phyloP scores from a whole-genome alignment of 257 asterid genomes.

The Nicotiana otophora region DNA sequence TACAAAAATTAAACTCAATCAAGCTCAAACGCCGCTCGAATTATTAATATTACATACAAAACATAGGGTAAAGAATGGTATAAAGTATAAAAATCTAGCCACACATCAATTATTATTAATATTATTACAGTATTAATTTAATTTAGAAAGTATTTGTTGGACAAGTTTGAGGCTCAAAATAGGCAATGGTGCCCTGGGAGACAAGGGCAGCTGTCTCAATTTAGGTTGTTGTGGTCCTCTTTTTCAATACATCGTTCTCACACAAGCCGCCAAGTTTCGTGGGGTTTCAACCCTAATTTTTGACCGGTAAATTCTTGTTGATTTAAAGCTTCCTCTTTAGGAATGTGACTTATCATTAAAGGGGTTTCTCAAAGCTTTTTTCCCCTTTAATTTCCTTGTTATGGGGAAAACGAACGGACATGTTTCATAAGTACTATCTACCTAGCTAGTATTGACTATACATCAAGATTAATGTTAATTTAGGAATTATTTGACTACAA shows the following conservation, averaged over 20 bases:
- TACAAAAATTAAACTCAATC: too few species aligned
- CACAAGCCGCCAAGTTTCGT: constrained; percentile 31
- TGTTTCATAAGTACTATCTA: background rate
- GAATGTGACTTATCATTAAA: background rate
- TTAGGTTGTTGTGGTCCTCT: constrained; percentile 54
- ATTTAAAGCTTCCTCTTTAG: constrained; percentile 7
- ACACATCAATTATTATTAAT: too few species aligned
- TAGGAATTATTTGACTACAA: background rate
- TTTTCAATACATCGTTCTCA: constrained; percentile 31
- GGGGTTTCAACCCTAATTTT: constrained; percentile 21
- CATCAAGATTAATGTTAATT: background rate
- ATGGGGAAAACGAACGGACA: background rate
- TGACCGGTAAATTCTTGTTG: constrained; percentile 24
- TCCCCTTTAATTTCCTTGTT: background rate
- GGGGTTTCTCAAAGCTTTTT: background rate
- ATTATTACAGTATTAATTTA: too few species aligned
- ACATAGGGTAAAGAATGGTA: too few species aligned
- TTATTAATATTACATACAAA: too few species aligned
- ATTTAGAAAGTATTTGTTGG: too few species aligned
- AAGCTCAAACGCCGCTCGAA: too few species aligned
- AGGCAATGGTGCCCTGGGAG: constrained; percentile 33
- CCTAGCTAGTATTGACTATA: background rate
- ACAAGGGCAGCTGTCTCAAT: constrained; percentile 38
- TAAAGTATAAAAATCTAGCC: too few species aligned
- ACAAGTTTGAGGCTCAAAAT: constrained; percentile 3